Base-by-base conservation (phyloP, 164 flowering plant genomes). In the Amborella trichopoda region DNA sequence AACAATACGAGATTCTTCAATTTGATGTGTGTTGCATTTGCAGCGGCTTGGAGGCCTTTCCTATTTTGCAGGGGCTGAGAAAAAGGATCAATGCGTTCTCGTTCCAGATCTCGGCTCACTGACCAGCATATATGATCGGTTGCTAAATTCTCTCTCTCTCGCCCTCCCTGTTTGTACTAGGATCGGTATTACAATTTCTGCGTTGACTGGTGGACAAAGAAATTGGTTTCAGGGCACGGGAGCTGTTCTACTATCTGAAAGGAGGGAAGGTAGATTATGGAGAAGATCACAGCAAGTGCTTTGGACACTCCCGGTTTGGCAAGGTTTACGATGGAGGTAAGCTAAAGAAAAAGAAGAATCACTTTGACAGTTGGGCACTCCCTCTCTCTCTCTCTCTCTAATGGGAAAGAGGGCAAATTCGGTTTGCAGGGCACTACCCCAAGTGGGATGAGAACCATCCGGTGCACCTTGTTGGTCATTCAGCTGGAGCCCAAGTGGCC, bases 361-460 rank as follows among this genome's bases (percentile, higher is more conserved):
- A n/a, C n/a, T n/a, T n/a, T n/a, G n/a, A n/a, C n/a, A n/a, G n/a
- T n/a, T n/a, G n/a, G n/a, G n/a, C n/a, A n/a, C n/a, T n/a, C n/a
- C n/a, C n/a, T n/a, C n/a, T n/a, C n/a, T n/a, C n/a, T n/a, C n/a
- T n/a, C n/a, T n/a, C n/a, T n/a, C n/a, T n/a, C n/a, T n/a, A n/a
- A n/a, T n/a, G n/a, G n/a, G n/a, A n/a, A n/a, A n/a, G n/a, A n/a
- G n/a, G n/a, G n/a, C n/a, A n/a, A n/a, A 38, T 38, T 48, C 47
- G 44, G 27, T 24, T 24, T 70, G 40, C 68, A 93, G 95, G 99
- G 43, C 62, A 88, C 38, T 88, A 83, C 50, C 85, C 84, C 17
- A 84, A 81, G 52, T 93, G 99, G 99, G 93, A 93, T 59, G 97
- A 88, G 46, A 81, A 88, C 53, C 91, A 83, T 36, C 99, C 99